A percentile compares a stretch with the other conserved stretches of the same genome.
phyloP scores from a whole-genome alignment of 768 basidiomycete genomes.

The Amyloporia xantha region DNA sequence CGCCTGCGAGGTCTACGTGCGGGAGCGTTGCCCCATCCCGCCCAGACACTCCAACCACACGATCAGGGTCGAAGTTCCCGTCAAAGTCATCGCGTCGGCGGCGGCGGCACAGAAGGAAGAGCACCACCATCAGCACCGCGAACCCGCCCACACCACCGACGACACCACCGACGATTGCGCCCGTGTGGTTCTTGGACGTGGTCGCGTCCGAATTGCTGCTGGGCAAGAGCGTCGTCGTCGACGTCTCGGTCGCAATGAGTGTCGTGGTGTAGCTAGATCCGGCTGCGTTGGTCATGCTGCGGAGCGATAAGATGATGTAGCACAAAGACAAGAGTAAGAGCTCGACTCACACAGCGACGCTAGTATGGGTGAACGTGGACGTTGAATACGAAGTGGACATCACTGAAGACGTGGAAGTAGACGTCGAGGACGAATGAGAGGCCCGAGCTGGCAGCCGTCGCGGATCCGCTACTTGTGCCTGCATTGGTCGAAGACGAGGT shows the following conservation, averaged over 20 bases:
- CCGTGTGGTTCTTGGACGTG: conserved; percentile 19
- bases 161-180: conserved; percentile 26
- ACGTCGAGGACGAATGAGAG: not conserved
- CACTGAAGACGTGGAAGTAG: not conserved
- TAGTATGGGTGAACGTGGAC: not conserved
- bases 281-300: conserved; percentile 16
- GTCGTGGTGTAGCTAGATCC: conserved; percentile 16
- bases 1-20: conserved; percentile 13
- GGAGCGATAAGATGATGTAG: not conserved
- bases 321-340: not conserved
- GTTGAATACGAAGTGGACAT: conserved; percentile 1
- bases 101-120: conserved; percentile 21
- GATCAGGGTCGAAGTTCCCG: conserved; percentile 45
- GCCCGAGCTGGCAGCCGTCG: not conserved
- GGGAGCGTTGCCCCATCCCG: conserved; percentile 20
- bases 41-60: conserved; percentile 27
- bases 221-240: conserved; percentile 11
- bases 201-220: conserved; percentile 1
- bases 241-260: conserved; percentile 7
- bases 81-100: conserved; percentile 37
- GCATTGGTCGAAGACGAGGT: conserved; percentile 2
- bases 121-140: conserved; percentile 18
- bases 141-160: conserved; percentile 25
- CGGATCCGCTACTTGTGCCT: not conserved
- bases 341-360: not conserved